Conservation (phyloP, 1,284 basidiomycete genomes). For the Apiotrichum laibachii region DNA sequence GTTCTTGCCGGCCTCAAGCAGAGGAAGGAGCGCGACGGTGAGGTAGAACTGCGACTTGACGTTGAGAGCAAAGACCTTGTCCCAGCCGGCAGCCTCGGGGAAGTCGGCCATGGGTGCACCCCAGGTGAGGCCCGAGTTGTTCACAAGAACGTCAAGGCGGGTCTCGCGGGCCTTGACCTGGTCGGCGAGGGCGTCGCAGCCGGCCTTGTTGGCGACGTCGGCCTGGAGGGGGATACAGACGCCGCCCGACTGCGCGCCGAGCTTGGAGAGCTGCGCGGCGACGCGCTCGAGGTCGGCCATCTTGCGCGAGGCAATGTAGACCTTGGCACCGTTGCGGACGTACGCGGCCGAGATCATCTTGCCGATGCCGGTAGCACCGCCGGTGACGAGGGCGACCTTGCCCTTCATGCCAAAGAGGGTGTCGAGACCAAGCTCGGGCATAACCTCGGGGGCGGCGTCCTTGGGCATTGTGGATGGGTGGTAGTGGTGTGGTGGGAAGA, state of each 20-base stretch:
- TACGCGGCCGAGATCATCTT: conserved; percentile 32
- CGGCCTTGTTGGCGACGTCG: conserved; percentile 30
- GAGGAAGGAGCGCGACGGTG: conserved; percentile 30
- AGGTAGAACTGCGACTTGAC: conserved; percentile 29
- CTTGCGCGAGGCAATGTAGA: conserved; percentile 34
- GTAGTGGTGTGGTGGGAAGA: background rate
- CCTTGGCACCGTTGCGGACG: conserved; percentile 31
- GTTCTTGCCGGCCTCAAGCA: conserved; percentile 23
- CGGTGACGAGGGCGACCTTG: conserved; percentile 27
- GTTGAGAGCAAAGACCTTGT: conserved; percentile 26
- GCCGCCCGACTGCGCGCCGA: conserved; percentile 19
- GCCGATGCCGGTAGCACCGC: conserved; percentile 21
- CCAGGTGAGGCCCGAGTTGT: conserved; percentile 38
- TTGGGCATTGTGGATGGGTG: conserved; percentile 18
- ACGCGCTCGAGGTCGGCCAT: conserved; percentile 23
- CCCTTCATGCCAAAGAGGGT: conserved; percentile 22
- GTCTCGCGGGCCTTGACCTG: conserved; percentile 20
- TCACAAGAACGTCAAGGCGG: conserved; percentile 45
- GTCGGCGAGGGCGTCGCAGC: conserved; percentile 20
- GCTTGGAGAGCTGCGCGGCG: conserved; percentile 14
- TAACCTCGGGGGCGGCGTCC: conserved; percentile 25
- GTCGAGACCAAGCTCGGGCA: conserved; percentile 23
- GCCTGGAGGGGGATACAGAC: conserved; percentile 26
- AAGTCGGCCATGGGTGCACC: conserved; percentile 24
- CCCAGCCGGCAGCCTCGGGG: conserved; percentile 23